phyloP scores from a whole-genome alignment of 2,329 filamentous ascomycete genomes.

The Zasmidium cellare region DNA sequence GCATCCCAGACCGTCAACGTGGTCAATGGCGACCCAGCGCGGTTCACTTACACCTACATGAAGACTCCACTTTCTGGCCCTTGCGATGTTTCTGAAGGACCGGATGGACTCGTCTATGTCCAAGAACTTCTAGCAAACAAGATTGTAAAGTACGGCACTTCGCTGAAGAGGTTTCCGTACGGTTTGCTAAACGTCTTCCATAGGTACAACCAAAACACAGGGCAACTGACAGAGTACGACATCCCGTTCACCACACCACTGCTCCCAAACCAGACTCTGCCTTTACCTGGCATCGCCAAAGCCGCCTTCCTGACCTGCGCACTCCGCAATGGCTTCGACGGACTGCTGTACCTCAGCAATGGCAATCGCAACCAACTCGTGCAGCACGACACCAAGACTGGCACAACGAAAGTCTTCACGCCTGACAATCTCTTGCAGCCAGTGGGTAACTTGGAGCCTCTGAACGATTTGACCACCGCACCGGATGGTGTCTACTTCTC shows the following conservation, averaged over 20 bases:
- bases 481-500: conserved; percentile 12
- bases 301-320: conserved; percentile 11
- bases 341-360: conserved; percentile 13
- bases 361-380: conserved; percentile 15
- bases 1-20: background rate
- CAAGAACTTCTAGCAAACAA: conserved; percentile 12
- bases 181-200: background rate
- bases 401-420: conserved; percentile 11
- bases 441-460: conserved; percentile 5
- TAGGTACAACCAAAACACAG: conserved; percentile 10
- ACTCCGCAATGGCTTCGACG: conserved; percentile 13
- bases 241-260: conserved; percentile 16
- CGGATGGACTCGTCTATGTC: conserved; percentile 10
- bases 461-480: conserved; percentile 11
- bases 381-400: conserved; percentile 7
- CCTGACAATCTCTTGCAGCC: conserved; percentile 6
- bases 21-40: conserved; percentile 8
- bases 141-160: background rate
- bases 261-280: conserved; percentile 5
- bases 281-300: conserved; percentile 10
- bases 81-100: conserved; percentile 12
- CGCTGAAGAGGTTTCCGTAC: background rate
- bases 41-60: conserved; percentile 11
- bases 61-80: conserved; percentile 9
- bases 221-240: conserved; percentile 10